Evolutionary conservation across 345 rosid genomes (phyloP), one percentile per base, ranked within the genome.

Genomic region (Sonneratia alba): DNA sequence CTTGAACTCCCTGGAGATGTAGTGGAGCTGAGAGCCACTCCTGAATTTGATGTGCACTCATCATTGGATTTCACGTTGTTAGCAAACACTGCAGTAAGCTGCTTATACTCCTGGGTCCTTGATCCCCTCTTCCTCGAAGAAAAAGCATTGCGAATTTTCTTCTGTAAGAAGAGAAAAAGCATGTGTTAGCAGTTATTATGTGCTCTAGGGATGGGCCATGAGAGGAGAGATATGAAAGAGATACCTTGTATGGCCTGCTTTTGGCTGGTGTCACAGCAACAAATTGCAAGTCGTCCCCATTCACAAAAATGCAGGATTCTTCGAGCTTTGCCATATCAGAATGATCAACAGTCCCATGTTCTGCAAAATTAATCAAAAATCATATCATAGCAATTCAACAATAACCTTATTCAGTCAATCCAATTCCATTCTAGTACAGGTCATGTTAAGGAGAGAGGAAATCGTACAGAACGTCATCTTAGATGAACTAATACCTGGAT

Each of bases 231-330:
- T 34, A 40, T 6, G 45, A 19, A 22, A 74, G 40, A 16, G 71
- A n/a, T 76, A 88, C 98, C 90, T 86, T 88, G 82, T 85, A 90
- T 53, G 88, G 79, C 75, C 76, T 84, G 75, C 68, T 77, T 79
- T 87, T 87, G 73, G 74, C 80, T 69, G 73, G 74, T 68, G 32
- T 73, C 59, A 62, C 70, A 76, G 79, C 74, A 73, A 74, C 67
- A 61, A 80, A 76, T 45, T 69, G 82, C 24, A 81, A 64, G 47
- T 85, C 95, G 79, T 81, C 88, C 71, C 77, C 77, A 56, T 78
- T 80, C 45, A 90, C 88, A 56, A 90, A 36, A 56, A 92, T 74
- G 79, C 96, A 92, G 42, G 85, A 83, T 78, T 88, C 94, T 70
- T 88, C 95, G 40, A 85, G 83, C 70, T 78, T 74, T 56, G 67